Evolutionary conservation across 106 monocot genomes (phyloP), one percentile per base, ranked within the genome.

Genomic region (Dioscorea dumetorum): DNA sequence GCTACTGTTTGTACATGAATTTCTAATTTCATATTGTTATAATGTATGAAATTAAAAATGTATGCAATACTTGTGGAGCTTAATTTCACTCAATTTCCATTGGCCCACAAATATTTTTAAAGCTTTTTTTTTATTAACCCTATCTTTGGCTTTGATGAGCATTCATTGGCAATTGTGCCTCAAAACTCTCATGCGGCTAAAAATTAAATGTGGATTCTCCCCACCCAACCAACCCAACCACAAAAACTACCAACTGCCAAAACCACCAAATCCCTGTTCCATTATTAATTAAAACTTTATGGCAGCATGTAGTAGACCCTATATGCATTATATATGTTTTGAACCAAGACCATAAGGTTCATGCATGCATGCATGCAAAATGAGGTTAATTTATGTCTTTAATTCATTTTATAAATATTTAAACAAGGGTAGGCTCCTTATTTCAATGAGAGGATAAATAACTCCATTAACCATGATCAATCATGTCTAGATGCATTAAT

Each of bases 221-320:
- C 22, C 49, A 48, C 22, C 60, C 61, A 71, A 71, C 60, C 60
- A 58, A 71, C 60, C 60, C 49, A 41, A 71, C 70, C 70, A 61
- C 48, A 71, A 71, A 71, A 71, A 71, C 70, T 71, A 71, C 59
- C 60, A 71, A 71, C 70, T 60, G 70, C 70, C 60, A 59, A 59
- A 34, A 32, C 60, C 70, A 60, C 60, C 70, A 22, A 33, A 62
- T 62, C 16, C 62, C 24, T 62, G 12, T 31, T 33, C 32, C 11
- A 31, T 62, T 12, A 28, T 28, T 28, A 33, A 31, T 21, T 14
- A 8, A 62, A 17, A 24, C 17, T 62, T 62, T 3, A 62, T 14
- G 22, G 62, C 62, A 62, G 17, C 62, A 31, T 62, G 62, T 14
- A 16, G 13, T 16, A 56, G 54, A 19, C 54, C 19, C n/a, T 19